Evolutionary conservation across 208 protist species (phyloP).

Genomic region (Trypanosoma lewisi): DNA sequence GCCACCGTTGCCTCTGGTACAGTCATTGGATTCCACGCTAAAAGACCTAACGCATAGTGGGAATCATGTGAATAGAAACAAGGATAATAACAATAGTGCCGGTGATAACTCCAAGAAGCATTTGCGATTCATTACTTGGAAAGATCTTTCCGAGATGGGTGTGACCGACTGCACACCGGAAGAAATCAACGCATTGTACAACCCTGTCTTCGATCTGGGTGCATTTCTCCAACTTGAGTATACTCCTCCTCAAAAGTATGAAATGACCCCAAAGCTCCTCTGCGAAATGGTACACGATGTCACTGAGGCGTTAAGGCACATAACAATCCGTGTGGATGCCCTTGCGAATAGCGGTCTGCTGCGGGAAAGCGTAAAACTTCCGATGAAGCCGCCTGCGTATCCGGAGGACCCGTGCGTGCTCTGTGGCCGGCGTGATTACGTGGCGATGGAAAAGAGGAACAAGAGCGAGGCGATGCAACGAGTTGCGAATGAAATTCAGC

Average conservation of each 20-base stretch:
- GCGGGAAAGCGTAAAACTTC: conserved; percentile 51
- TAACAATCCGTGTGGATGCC: conserved; percentile 66
- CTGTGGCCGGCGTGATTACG: conserved; percentile 65
- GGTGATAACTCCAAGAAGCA: conserved; percentile 1
- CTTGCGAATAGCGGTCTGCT: conserved; percentile 57
- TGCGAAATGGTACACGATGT: conserved; percentile 75
- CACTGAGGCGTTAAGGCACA: conserved; percentile 55
- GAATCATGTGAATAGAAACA: too few species aligned
- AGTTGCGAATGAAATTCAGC: conserved; percentile 74
- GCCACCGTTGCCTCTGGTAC: too few species aligned
- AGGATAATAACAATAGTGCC: too few species aligned
- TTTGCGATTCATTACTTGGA: conserved; percentile 37
- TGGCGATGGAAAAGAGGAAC: conserved; percentile 46
- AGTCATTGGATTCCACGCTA: too few species aligned
- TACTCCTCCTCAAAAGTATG: conserved; percentile 29
- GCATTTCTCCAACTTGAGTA: conserved; percentile 53
- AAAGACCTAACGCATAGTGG: too few species aligned
- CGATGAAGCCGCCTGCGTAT: conserved; percentile 54
- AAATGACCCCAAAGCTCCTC: conserved; percentile 51
- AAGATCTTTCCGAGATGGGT: conserved; percentile 59
- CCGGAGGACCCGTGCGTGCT: conserved; percentile 71
- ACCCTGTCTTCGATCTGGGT: conserved; percentile 64
- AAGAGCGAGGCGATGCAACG: conserved; percentile 57
- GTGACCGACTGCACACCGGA: conserved; percentile 70
- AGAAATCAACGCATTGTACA: conserved; percentile 83